These are phyloP conservation scores for Apiospora kogelbergensis DNA, from an alignment of 2,329 filamentous ascomycete species.

Conservation along the genomic window DNA sequence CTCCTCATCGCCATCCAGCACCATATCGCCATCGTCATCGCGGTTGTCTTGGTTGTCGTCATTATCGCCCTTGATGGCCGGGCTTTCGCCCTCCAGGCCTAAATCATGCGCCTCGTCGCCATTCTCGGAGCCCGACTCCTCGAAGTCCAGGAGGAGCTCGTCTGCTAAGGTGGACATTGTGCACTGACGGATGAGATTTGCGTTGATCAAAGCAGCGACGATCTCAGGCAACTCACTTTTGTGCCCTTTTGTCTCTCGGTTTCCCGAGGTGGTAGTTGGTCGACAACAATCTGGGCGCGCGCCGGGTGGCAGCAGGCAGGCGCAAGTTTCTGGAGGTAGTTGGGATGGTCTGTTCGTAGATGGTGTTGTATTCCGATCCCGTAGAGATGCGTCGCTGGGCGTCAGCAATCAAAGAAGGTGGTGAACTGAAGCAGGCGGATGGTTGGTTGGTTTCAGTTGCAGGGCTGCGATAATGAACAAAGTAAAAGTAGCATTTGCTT, in stretches of 20 bases:
- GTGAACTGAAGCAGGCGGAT: not conserved
- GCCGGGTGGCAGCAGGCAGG: not conserved
- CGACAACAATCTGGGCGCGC: not conserved
- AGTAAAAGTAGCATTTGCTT: not conserved
- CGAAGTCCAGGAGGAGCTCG: slow-evolving; percentile 89
- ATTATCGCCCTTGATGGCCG: slow-evolving; percentile 39
- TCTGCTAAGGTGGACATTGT: slow-evolving; percentile 88
- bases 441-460: no score
- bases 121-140: slow-evolving; percentile 78
- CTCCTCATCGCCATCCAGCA: slow-evolving; percentile 61
- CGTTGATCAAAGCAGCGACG: slow-evolving; percentile 12
- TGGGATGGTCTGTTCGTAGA: not conserved
- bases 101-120: slow-evolving; percentile 60
- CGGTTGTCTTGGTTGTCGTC: slow-evolving; percentile 35
- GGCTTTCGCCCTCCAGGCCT: slow-evolving; percentile 42
- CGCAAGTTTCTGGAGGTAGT: not conserved
- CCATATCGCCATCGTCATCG: slow-evolving; percentile 45
- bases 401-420: not conserved
- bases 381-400: not conserved
- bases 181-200: slow-evolving; percentile 16
- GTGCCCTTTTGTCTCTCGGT: slow-evolving; percentile 7
- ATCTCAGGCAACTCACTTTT: slow-evolving; percentile 18
- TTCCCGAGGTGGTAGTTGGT: not conserved
- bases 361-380: not conserved
- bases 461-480: not conserved